A percentile compares a stretch with the other conserved stretches of the same genome.
Evolutionary conservation across 306 rosid genomes (phyloP).

Genomic region (Castanea sativa): DNA sequence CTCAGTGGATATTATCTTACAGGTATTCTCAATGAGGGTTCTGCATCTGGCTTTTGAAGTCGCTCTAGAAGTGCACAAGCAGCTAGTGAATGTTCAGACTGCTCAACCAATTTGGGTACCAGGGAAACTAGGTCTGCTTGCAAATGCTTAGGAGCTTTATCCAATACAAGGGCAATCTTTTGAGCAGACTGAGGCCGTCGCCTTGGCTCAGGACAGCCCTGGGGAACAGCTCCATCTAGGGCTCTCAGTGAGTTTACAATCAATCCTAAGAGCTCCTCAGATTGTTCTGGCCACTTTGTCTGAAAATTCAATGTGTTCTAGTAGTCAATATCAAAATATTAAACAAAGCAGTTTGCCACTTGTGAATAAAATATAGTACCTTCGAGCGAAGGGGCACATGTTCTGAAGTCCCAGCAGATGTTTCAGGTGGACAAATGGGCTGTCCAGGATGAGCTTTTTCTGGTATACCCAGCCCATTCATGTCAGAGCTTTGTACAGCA

Average conservation of each 20-base stretch:
- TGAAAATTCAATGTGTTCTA: constrained; percentile 34
- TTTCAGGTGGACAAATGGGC: constrained; percentile 78
- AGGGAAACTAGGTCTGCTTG: constrained; percentile 86
- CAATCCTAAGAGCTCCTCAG: constrained; percentile 97
- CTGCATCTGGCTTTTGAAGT: constrained; percentile 90
- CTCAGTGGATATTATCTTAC: constrained; percentile 47
- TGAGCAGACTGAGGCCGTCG: constrained; percentile 95
- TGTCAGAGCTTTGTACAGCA: constrained; percentile 90
- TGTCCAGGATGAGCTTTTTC: constrained; percentile 66
- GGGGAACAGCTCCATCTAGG: constrained; percentile 91
- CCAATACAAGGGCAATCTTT: constrained; percentile 88
- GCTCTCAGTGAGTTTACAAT: constrained; percentile 95
- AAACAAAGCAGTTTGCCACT: constrained; percentile 23
- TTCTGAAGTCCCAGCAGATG: constrained; percentile 68
- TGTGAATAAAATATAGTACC: constrained; percentile 47
- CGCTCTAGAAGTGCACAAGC: constrained; percentile 89
- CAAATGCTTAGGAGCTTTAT: constrained; percentile 95
- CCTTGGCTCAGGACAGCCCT: constrained; percentile 97
- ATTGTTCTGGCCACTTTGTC: constrained; percentile 99
- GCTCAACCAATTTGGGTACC: constrained; percentile 95
- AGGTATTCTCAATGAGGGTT: constrained; percentile 76
- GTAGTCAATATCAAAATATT: constrained; percentile 26
- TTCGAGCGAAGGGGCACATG: constrained; percentile 62
- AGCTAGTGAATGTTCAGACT: constrained; percentile 92
- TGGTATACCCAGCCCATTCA: constrained; percentile 40